phyloP scores from a whole-genome alignment of 2,329 filamentous ascomycete species.

The Neurospora crassa region DNA sequence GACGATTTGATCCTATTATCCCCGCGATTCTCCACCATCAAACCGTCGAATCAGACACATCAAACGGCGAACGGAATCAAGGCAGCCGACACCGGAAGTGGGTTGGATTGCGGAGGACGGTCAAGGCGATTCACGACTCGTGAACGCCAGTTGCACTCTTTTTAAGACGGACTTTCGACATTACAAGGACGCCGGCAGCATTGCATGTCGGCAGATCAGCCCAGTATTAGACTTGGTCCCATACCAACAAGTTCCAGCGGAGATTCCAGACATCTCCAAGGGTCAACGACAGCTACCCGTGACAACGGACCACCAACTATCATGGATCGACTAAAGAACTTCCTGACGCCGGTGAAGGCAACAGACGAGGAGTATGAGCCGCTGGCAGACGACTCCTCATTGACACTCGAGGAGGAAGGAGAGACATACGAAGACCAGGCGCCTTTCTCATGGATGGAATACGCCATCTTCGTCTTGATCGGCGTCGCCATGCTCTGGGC shows the following conservation, averaged over 20 bases:
- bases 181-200: not conserved
- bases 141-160: not conserved
- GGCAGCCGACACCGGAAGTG: not conserved
- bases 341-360: conserved; percentile 23
- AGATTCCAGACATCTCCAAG: not conserved
- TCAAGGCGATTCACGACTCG: not conserved
- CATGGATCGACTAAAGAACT: conserved; percentile 31
- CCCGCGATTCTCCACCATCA: not conserved
- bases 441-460: conserved; percentile 78
- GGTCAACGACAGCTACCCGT: not conserved
- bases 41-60: not conserved
- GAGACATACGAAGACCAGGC: conserved; percentile 24
- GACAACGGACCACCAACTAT: not conserved
- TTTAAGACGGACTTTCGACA: not conserved
- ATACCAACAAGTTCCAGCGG: not conserved
- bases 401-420: conserved; percentile 19
- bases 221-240: not conserved
- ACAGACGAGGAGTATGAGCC: conserved; percentile 21
- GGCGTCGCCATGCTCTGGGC: conserved; percentile 96
- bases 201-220: not conserved
- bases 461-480: conserved; percentile 72
- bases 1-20: not conserved
- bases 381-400: conserved; percentile 20
- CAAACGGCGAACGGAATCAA: not conserved
- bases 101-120: not conserved